Conservation (phyloP, 2,329 filamentous ascomycete species). For the Eurotiales sp. region DNA sequence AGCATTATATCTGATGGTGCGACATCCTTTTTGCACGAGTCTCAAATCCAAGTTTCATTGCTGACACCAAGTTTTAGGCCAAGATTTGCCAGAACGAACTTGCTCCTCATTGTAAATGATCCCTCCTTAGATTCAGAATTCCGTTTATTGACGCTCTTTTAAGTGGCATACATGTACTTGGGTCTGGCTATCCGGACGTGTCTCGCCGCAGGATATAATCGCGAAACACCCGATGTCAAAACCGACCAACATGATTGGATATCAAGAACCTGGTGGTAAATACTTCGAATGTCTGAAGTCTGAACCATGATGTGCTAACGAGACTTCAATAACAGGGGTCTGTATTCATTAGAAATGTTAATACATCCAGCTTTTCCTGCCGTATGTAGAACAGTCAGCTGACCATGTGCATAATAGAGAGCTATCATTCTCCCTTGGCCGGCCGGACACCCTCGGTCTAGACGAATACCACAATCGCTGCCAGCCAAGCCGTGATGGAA, state of each 20-base stretch:
- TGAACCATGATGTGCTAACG: background rate
- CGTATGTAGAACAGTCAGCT: background rate
- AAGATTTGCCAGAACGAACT: conserved; percentile 51
- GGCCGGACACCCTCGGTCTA: conserved; percentile 48
- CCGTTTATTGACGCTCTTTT: background rate
- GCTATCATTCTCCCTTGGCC: conserved; percentile 47
- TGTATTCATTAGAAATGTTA: conserved; percentile 46
- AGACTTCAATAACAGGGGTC: conserved; percentile 29
- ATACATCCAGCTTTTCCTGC: conserved; percentile 3
- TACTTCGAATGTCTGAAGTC: background rate
- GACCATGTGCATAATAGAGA: conserved; percentile 28
- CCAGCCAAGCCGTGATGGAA: conserved; percentile 31
- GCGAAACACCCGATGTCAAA: conserved; percentile 34
- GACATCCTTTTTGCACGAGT: background rate
- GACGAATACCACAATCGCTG: conserved; percentile 48
- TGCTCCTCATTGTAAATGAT: conserved; percentile 44
- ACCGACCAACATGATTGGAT: conserved; percentile 37
- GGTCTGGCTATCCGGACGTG: conserved; percentile 47
- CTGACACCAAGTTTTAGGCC: conserved; percentile 27
- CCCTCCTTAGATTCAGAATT: background rate
- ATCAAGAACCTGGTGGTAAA: conserved; percentile 47
- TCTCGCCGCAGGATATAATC: conserved; percentile 47
- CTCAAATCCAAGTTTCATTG: conserved; percentile 1
- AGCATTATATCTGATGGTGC: conserved; percentile 45
- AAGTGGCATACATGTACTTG: conserved; percentile 47